phyloP scores from a whole-genome alignment of 176 grass and related monocot species.

The Elymus sibiricus region DNA sequence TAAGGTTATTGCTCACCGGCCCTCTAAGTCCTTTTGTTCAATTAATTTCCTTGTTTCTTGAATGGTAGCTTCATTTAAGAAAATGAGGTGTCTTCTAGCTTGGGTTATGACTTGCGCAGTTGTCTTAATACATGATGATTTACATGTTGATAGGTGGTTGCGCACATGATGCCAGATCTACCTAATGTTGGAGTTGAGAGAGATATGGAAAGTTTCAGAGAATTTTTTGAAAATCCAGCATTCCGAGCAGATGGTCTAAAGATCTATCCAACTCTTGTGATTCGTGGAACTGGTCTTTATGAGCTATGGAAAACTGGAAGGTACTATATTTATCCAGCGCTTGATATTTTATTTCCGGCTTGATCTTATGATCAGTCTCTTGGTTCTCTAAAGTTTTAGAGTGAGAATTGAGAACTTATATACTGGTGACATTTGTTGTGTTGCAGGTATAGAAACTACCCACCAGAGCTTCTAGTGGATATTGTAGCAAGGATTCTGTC shows the following conservation, averaged over 20 bases:
- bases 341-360: constrained; percentile 1
- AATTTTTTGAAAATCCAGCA: constrained; percentile 92
- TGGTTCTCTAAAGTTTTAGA: background rate
- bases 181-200: constrained; percentile 97
- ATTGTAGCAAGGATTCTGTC: constrained; percentile 94
- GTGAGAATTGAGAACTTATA: background rate
- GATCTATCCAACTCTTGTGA: constrained; percentile 96
- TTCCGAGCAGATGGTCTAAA: constrained; percentile 96
- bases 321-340: constrained; percentile 37
- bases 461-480: constrained; percentile 86
- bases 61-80: background rate
- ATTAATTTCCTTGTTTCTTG: constrained; percentile 5
- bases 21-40: background rate
- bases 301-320: constrained; percentile 99
- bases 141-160: constrained; percentile 67
- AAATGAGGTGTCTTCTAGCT: background rate
- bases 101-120: background rate
- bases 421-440: constrained; percentile 1
- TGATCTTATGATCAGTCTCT: background rate
- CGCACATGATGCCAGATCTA: constrained; percentile 98
- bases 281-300: constrained; percentile 99
- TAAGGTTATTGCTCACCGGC: constrained; percentile 49
- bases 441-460: constrained; percentile 91
- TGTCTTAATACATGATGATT: background rate
- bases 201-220: constrained; percentile 90